Percentiles rank a stretch among this genome's conserved stretches.
Evolutionary conservation across 2,329 filamentous ascomycete species (phyloP).

Genomic region (Apiospora kogelbergensis): DNA sequence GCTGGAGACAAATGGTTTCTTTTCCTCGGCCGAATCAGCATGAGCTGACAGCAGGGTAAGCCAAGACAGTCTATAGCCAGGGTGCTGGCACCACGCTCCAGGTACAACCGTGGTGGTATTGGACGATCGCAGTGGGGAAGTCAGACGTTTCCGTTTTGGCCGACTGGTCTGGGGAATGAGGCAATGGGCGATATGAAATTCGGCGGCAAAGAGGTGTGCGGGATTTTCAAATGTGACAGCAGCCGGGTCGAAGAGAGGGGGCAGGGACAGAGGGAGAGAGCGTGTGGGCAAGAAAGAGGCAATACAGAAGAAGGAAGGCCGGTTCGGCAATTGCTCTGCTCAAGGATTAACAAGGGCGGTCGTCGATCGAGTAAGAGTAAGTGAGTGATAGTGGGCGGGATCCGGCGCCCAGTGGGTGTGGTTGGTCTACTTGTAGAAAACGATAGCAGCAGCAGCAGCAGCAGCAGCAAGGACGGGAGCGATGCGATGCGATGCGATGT

Average conservation of each 20-base stretch:
- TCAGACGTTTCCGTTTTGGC: background rate
- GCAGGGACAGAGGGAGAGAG: background rate
- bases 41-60: conserved; percentile 2
- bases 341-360: background rate
- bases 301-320: background rate
- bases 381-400: background rate
- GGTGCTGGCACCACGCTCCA: conserved; percentile 1
- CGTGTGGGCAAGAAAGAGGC: background rate
- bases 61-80: conserved; percentile 6
- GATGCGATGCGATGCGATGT: conserved; percentile 3
- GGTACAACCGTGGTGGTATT: conserved; percentile 4
- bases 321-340: background rate
- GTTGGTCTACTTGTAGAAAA: background rate
- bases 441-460: too few relatives aligned
- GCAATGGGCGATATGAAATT: background rate
- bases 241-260: background rate
- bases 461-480: background rate
- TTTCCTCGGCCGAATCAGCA: conserved; percentile 8
- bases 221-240: background rate
- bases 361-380: background rate
- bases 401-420: background rate
- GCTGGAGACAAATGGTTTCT: conserved; percentile 5
- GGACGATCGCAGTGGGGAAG: background rate
- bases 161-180: background rate
- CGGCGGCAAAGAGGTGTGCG: background rate